Percentiles rank a stretch among this genome's conserved stretches.
These are phyloP conservation scores for Podosphaera xanthii DNA, from an alignment of 2,329 filamentous ascomycete genomes.

Conservation along the genomic window DNA sequence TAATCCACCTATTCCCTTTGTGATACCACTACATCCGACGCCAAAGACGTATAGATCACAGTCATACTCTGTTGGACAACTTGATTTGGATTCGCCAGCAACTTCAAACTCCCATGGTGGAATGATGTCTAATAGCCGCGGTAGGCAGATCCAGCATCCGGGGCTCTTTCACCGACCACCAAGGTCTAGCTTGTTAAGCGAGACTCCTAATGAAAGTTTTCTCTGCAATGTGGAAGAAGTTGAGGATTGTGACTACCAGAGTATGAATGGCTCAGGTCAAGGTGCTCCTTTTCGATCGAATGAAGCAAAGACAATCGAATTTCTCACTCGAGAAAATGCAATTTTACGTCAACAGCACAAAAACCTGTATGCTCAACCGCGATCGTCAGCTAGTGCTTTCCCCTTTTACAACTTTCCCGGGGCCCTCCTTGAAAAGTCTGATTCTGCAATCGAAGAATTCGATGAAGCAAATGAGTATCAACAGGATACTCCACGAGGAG, in stretches of 20 bases:
- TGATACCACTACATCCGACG: constrained; percentile 71
- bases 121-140: constrained; percentile 11
- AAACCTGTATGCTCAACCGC: constrained; percentile 30
- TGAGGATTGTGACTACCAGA: constrained; percentile 35
- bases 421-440: constrained; percentile 40
- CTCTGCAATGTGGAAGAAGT: constrained; percentile 49
- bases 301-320: constrained; percentile 40
- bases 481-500: constrained; percentile 11
- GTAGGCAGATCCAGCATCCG: constrained; percentile 30
- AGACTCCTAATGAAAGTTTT: constrained; percentile 42
- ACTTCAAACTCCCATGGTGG: constrained; percentile 7
- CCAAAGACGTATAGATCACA: constrained; percentile 87
- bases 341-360: constrained; percentile 36
- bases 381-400: constrained; percentile 28
- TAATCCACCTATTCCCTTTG: constrained; percentile 54
- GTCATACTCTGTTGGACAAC: constrained; percentile 85
- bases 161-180: constrained; percentile 64
- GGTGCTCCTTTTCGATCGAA: constrained; percentile 28
- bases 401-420: constrained; percentile 28
- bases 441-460: constrained; percentile 50
- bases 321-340: constrained; percentile 38
- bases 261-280: constrained; percentile 29
- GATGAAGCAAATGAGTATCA: constrained; percentile 34
- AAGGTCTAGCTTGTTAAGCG: constrained; percentile 51
- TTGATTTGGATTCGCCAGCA: constrained; percentile 39